phyloP scores from a whole-genome alignment of 169 alveolate genomes.

The Cryptosporidium parvum region DNA sequence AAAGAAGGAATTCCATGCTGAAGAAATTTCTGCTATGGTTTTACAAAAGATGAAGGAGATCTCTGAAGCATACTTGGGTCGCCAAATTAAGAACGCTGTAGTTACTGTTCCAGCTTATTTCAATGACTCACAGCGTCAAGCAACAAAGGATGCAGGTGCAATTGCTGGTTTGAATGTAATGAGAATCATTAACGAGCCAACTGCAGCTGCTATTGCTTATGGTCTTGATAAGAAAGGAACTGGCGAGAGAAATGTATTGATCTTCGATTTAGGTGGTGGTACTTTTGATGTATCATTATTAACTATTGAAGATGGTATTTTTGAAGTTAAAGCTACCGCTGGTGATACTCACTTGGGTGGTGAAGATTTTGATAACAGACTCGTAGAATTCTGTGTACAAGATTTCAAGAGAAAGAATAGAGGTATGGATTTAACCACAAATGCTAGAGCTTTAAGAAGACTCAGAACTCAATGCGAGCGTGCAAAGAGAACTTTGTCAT shows the following conservation, averaged over 20 bases:
- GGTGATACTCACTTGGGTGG: constrained; percentile 99
- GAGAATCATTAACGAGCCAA: constrained; percentile 98
- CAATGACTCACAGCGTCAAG: constrained; percentile 99
- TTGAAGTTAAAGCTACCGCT: constrained; percentile 97
- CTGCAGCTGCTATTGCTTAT: constrained; percentile 99
- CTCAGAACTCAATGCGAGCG: constrained; percentile 97
- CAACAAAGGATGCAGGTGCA: constrained; percentile 99
- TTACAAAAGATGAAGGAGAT: constrained; percentile 96
- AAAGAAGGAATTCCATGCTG: constrained; percentile 95
- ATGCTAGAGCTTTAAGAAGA: constrained; percentile 96
- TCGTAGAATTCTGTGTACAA: constrained; percentile 96
- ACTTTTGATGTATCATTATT: constrained; percentile 99
- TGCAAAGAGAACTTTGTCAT: constrained; percentile 95
- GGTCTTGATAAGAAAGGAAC: constrained; percentile 96
- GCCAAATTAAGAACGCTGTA: constrained; percentile 94
- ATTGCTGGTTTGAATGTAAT: constrained; percentile 97
- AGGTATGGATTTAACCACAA: constrained; percentile 90
- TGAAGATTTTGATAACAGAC: constrained; percentile 96
- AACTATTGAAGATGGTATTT: constrained; percentile 97
- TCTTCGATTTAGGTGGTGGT: constrained; percentile 99
- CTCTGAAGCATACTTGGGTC: constrained; percentile 97
- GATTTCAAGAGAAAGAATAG: constrained; percentile 93
- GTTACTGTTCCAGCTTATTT: constrained; percentile 98
- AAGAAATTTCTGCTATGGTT: constrained; percentile 98
- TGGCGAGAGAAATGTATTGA: constrained; percentile 94